Evolutionary conservation across 164 flowering plant species (phyloP), one percentile per base, ranked within the genome.

Genomic region (Protea cynaroides): DNA sequence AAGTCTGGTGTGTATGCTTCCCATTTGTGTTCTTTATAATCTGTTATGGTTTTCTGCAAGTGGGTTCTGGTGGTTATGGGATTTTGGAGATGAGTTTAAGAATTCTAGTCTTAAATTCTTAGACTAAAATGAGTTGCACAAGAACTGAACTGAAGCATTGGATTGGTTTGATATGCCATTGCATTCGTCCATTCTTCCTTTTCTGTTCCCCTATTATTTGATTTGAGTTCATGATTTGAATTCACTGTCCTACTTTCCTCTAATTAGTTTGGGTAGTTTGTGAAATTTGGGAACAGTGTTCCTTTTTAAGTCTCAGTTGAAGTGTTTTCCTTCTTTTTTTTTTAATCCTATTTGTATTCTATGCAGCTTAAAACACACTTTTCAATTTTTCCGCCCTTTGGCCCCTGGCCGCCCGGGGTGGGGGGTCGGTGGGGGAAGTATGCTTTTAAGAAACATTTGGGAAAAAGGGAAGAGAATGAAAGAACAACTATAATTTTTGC

Each of bases 1-100:
- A 88, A 88, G 64, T 73, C 90, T 77, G 90, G 94, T 88, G 49
- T 75, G 18, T 40, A 56, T 50, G 63, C 21, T 36, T 0, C 21
- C 14, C 40, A 17, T 51, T 64, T 22, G 50, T 10, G 34, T 9
- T n/a, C 8, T 21, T 25, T 14, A 0, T 19, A 15, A 1, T 14
- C 40, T 25, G 25, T 22, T 15, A 21, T 63, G 11, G n/a, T 54
- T 50, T 44, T 74, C 46, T 11, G 62, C 18, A 12, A 36, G 21
- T 49, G 50, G 37, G 62, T 52, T 19, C 51, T 61, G 53, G 25
- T 52, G 60, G 59, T 19, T 60, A 17, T 37, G 53, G 47, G 61
- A 57, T 70, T 68, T 49, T 47, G 43, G 38, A 54, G 17, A 17
- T 68, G 59, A 58, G 46, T 64, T 46, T 49, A 40, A 8, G 36